A percentile compares a stretch with the other conserved stretches of the same genome.
Evolutionary conservation across 2,329 filamentous ascomycete species (phyloP).

Genomic region (Venturia oleaginea): DNA sequence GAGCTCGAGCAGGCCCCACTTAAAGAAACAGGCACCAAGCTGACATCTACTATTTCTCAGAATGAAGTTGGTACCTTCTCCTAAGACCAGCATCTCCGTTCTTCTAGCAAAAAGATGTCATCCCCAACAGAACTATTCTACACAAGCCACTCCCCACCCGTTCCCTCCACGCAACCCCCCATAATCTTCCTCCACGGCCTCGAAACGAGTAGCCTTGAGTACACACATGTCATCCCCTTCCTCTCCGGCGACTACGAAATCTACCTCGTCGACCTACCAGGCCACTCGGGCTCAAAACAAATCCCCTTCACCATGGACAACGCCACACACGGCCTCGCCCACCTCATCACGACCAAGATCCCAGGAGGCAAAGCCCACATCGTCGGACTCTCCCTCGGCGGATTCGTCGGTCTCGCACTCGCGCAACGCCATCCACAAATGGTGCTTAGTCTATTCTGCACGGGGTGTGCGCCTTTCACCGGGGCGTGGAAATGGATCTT

Average conservation of each 20-base stretch:
- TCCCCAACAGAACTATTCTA: not conserved
- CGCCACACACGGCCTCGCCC: slow-evolving; percentile 11
- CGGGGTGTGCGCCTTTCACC: not conserved
- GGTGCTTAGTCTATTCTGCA: slow-evolving; percentile 10
- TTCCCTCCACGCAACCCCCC: not conserved
- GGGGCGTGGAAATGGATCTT: slow-evolving; percentile 1
- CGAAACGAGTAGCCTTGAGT: slow-evolving; percentile 14
- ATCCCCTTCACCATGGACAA: slow-evolving; percentile 16
- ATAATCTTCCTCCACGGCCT: slow-evolving; percentile 17
- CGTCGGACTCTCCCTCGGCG: slow-evolving; percentile 18
- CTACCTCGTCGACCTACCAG: slow-evolving; percentile 16
- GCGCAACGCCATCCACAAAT: slow-evolving; percentile 12
- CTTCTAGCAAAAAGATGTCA: not conserved
- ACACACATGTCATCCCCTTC: slow-evolving; percentile 7
- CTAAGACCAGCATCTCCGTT: not conserved
- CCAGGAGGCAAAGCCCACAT: slow-evolving; percentile 16
- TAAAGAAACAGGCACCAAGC: not conserved
- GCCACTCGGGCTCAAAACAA: slow-evolving; percentile 15
- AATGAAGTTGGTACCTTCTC: not conserved
- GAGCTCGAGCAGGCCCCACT: not conserved
- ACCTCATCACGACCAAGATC: slow-evolving; percentile 15
- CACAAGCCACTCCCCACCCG: not conserved
- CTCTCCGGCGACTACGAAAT: slow-evolving; percentile 15
- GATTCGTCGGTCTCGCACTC: slow-evolving; percentile 16
- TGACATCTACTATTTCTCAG: not conserved